Base-by-base conservation (phyloP, 1,139 yeast species). In the Candida albicans region DNA sequence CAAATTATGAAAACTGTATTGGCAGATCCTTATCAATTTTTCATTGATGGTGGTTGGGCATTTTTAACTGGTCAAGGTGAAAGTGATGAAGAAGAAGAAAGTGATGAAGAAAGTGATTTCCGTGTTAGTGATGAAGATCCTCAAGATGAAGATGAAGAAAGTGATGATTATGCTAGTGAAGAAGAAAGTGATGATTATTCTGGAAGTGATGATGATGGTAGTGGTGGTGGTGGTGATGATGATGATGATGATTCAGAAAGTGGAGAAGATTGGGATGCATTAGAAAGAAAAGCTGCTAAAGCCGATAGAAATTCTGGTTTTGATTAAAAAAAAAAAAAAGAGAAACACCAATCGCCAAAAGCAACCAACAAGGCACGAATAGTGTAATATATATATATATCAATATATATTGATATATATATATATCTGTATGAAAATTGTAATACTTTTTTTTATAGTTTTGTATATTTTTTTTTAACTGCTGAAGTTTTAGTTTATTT, bases 41-140 rank as follows among this genome's bases (percentile, higher is more conserved):
- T 91, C 65, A 75, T 81, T 34, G 93, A 87, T 58, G 99, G 99
- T 43, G 98, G 99, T 43, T 93, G 99, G 99, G 79, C 82, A 34
- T 89, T 93, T 79, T 79, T 93, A 63, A 84, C 89, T 18, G 84
- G 84, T 27, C 81, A 77, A 35, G 84, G 85, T 9, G 85, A 80
- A 44, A 80, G 80, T 35, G 87, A 79, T 52, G 81, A 73, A 35
- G 81, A 75, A 42, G 85, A 78, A 32, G 81, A 77, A 41, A 84
- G 77, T 44, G 87, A 80, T 43, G 79, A 78, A 51, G 85, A 80
- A 52, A 69, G 79, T 42, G 84, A 81, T 48, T 80, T 81, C 55
- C 82, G 79, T 57, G 82, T 73, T 13, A 67, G 77, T 52, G 84
- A 80, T 51, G 87, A 77, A 26, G 85, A 85, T 57, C 91, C 91